Evolutionary conservation across 1,139 yeast genomes (phyloP).

Genomic region (Hyphopichia fennica): DNA sequence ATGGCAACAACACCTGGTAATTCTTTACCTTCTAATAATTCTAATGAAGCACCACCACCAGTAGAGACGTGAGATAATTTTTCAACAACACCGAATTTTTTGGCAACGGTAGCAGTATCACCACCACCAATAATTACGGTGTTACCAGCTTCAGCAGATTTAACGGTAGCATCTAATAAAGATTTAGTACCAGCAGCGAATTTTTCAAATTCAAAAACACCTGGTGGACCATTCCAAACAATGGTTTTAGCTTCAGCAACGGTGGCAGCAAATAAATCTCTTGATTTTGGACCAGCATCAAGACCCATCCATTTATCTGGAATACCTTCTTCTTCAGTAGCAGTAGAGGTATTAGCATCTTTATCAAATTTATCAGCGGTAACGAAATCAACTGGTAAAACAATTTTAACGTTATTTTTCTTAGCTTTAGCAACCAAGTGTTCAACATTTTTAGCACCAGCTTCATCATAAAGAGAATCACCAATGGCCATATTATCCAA

Average conservation of each 20-base stretch:
- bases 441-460: slow-evolving; percentile 91
- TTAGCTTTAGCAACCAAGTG: slow-evolving; percentile 90
- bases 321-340: slow-evolving; percentile 84
- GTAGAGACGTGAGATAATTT: slow-evolving; percentile 96
- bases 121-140: slow-evolving; percentile 99
- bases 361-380: slow-evolving; percentile 91
- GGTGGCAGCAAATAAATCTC: slow-evolving; percentile 71
- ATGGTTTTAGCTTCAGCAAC: slow-evolving; percentile 93
- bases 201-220: slow-evolving; percentile 93
- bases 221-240: slow-evolving; percentile 99
- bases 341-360: slow-evolving; percentile 80
- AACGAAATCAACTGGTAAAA: slow-evolving; percentile 90
- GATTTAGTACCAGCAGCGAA: slow-evolving; percentile 90
- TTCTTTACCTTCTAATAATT: slow-evolving; percentile 95
- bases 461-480: slow-evolving; percentile 84
- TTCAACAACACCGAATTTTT: slow-evolving; percentile 93
- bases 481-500: slow-evolving; percentile 84
- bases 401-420: slow-evolving; percentile 87
- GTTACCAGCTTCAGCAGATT: slow-evolving; percentile 83
- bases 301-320: slow-evolving; percentile 94
- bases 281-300: slow-evolving; percentile 89
- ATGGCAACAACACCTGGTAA: slow-evolving; percentile 95
- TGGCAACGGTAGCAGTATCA: slow-evolving; percentile 98
- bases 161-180: slow-evolving; percentile 81
- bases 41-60: slow-evolving; percentile 99